Conservation (phyloP, 768 basidiomycete species). For the Rhodosporidiobolus odoratus region DNA sequence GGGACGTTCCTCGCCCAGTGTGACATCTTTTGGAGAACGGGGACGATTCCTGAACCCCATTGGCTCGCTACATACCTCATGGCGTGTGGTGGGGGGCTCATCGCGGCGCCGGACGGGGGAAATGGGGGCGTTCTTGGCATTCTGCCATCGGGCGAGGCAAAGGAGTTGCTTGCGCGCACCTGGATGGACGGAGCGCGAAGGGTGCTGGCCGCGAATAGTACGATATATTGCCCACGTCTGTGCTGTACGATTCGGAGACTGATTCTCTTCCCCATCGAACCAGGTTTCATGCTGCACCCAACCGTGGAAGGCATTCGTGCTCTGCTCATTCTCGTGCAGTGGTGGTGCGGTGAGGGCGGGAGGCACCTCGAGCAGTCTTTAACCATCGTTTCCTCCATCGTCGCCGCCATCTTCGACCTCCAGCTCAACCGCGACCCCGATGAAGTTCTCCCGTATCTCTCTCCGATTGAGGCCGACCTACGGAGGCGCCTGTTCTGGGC, state of each 20-base stretch:
- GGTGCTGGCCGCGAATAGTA: slow-evolving; percentile 15
- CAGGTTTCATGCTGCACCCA: slow-evolving; percentile 12
- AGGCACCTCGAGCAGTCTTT: slow-evolving; percentile 5
- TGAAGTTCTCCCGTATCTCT: background rate
- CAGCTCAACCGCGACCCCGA: slow-evolving; percentile 27
- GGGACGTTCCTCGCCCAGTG: slow-evolving; percentile 15
- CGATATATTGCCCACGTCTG: too few species aligned
- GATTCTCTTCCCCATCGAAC: too few species aligned
- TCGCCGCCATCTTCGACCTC: slow-evolving; percentile 1
- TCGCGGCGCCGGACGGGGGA: background rate
- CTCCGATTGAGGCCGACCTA: slow-evolving; percentile 12
- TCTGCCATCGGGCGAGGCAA: slow-evolving; percentile 6
- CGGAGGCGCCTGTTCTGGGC: slow-evolving; percentile 28
- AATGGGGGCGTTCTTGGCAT: background rate
- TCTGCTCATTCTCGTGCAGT: slow-evolving; percentile 17
- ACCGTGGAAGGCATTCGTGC: slow-evolving; percentile 19
- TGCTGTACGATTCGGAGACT: background rate
- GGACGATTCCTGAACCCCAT: slow-evolving; percentile 19
- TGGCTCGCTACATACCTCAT: slow-evolving; percentile 33
- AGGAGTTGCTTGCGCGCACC: slow-evolving; percentile 11
- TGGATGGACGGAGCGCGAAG: slow-evolving; percentile 24
- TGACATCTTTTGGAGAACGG: slow-evolving; percentile 24
- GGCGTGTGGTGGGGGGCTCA: slow-evolving; percentile 9
- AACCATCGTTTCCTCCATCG: background rate
- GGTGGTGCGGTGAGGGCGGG: slow-evolving; percentile 4